Percentiles rank a stretch among this genome's conserved stretches.
Evolutionary conservation across 768 basidiomycete genomes (phyloP).

Genomic region (Suillus decipiens): DNA sequence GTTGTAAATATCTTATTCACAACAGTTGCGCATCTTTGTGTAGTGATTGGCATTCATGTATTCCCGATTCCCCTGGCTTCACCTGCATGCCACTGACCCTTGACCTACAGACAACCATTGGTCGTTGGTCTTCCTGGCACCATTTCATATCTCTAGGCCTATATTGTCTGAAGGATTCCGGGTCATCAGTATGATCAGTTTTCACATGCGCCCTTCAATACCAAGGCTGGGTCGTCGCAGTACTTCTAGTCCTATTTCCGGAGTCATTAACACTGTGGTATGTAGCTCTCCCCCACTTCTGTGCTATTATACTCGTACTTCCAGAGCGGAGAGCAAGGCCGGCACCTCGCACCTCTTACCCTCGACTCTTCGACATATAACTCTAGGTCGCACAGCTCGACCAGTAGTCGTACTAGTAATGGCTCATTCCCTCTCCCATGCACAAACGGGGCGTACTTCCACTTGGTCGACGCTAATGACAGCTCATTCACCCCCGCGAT

Average conservation of each 20-base stretch:
- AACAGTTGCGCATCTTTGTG: no score
- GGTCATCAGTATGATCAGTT: no score
- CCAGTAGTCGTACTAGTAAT: slow-evolving; percentile 26
- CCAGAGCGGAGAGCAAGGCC: slow-evolving; percentile 3
- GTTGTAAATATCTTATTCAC: no score
- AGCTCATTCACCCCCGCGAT: no score
- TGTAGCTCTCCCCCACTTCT: slow-evolving; percentile 16
- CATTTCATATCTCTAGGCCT: no score
- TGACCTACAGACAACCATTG: no score
- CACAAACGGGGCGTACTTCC: slow-evolving; percentile 45
- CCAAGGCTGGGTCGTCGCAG: slow-evolving; percentile 10
- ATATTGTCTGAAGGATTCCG: no score
- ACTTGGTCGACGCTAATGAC: slow-evolving; percentile 33
- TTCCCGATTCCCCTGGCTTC: no score
- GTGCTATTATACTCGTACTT: not conserved
- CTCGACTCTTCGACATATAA: slow-evolving; percentile 20
- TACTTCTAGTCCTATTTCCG: slow-evolving; percentile 33
- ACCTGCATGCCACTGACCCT: no score
- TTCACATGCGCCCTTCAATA: not conserved
- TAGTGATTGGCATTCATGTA: no score
- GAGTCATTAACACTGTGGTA: slow-evolving; percentile 53
- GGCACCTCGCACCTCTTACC: slow-evolving; percentile 25
- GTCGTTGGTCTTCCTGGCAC: no score
- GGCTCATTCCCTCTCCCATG: slow-evolving; percentile 46
- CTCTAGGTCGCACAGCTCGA: slow-evolving; percentile 24